A percentile compares a stretch with the other conserved stretches of the same genome.
Conservation (phyloP, 2,329 filamentous ascomycete genomes). For the Alternaria brassicae region DNA sequence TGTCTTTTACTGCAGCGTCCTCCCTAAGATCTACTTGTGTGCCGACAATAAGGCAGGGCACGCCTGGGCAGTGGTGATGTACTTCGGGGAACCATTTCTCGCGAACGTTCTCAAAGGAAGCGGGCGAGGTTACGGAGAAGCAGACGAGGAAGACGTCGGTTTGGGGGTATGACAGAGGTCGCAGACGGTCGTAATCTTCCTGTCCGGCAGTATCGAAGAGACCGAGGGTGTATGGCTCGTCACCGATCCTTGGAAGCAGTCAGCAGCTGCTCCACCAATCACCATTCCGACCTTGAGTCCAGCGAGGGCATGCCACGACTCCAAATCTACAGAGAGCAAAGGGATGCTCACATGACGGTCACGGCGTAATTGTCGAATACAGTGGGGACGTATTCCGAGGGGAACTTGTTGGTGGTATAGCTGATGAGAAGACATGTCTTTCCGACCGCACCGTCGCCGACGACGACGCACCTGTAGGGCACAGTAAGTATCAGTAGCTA, state of each 20-base stretch:
- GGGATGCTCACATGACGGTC: constrained; percentile 87
- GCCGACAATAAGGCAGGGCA: constrained; percentile 96
- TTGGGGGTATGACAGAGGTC: constrained; percentile 95
- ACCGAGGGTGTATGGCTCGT: constrained; percentile 96
- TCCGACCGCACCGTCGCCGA: constrained; percentile 98
- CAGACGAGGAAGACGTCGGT: constrained; percentile 99
- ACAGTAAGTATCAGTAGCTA: constrained; percentile 19
- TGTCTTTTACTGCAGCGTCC: constrained; percentile 84
- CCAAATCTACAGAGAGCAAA: constrained; percentile 7
- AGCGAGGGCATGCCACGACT: neutral
- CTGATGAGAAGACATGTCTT: constrained; percentile 99
- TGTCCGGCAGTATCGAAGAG: constrained; percentile 98
- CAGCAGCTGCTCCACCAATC: constrained; percentile 26
- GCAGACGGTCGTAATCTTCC: constrained; percentile 98
- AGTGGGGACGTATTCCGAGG: constrained; percentile 98
- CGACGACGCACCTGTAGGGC: constrained; percentile 84
- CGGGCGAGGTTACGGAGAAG: constrained; percentile 96
- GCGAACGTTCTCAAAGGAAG: constrained; percentile 98
- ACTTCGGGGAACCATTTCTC: constrained; percentile 99
- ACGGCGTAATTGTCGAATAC: constrained; percentile 99
- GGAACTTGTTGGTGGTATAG: constrained; percentile 99
- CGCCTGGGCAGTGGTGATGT: constrained; percentile 96
- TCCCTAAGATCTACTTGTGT: constrained; percentile 97
- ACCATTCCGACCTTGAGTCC: neutral
- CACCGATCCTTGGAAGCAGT: constrained; percentile 79